Percentiles rank a stretch among this genome's conserved stretches.
Evolutionary conservation across 225 moss, liverwort and hornwort species (phyloP).

Genomic region (Asterella californica): DNA sequence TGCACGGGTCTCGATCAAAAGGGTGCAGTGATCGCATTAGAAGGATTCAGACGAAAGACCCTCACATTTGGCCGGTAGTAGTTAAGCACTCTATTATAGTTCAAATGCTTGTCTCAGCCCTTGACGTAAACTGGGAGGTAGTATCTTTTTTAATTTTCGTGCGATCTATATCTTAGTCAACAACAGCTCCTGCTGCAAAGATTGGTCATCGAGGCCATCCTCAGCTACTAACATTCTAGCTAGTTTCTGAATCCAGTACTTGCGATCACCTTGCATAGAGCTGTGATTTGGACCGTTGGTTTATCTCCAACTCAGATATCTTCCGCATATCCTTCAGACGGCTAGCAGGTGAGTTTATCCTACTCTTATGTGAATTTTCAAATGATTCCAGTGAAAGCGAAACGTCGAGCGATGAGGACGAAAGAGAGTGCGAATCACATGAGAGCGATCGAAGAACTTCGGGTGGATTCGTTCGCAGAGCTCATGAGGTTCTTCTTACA

Average conservation of each 20-base stretch:
- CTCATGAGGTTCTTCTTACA: conserved; percentile 87
- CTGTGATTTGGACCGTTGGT: neutral
- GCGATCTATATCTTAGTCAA: neutral
- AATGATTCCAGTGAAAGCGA: conserved; percentile 21
- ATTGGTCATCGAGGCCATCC: neutral
- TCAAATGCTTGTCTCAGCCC: neutral
- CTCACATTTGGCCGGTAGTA: neutral
- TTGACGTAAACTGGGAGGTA: neutral
- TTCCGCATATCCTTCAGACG: neutral
- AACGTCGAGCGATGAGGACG: neutral
- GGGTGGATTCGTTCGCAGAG: conserved; percentile 94
- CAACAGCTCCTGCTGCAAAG: neutral
- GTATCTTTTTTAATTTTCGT: neutral
- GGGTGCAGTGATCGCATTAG: neutral
- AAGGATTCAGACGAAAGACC: neutral
- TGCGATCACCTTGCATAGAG: neutral
- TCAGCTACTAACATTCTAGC: neutral
- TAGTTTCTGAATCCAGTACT: neutral
- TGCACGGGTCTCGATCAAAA: neutral
- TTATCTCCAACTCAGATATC: neutral
- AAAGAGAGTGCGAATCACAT: conserved; percentile 49
- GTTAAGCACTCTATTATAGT: neutral
- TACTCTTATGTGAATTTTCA: too few relatives aligned
- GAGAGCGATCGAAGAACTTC: conserved; percentile 64
- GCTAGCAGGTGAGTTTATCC: neutral